These are phyloP conservation scores for Xanthoceras sorbifolium DNA, from an alignment of 345 rosid genomes.

Conservation along the genomic window DNA sequence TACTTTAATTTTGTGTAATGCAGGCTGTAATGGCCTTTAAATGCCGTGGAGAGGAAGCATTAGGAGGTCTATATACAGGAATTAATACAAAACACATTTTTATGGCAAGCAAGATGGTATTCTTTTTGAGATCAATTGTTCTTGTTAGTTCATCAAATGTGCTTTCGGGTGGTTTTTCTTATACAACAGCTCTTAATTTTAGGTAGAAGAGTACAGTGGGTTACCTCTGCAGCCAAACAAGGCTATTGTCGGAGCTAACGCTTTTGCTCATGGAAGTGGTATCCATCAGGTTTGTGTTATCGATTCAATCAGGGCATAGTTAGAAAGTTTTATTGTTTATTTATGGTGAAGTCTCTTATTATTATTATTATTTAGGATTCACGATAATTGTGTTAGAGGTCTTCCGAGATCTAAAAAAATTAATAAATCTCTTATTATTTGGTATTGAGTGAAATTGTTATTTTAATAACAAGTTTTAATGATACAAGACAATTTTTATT, in stretches of 20 bases:
- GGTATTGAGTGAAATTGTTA: no score
- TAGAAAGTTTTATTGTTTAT: no score
- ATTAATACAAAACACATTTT: constrained; percentile 72
- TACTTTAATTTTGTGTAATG: neutral
- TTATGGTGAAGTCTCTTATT: no score
- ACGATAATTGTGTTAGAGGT: no score
- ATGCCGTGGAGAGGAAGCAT: constrained; percentile 74
- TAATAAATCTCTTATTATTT: no score
- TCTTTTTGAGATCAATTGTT: neutral
- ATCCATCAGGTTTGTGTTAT: constrained; percentile 83
- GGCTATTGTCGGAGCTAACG: constrained; percentile 95
- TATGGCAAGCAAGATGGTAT: constrained; percentile 96
- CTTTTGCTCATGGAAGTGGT: constrained; percentile 97
- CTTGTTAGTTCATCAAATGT: neutral
- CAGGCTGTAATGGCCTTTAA: constrained; percentile 92
- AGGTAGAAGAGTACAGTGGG: constrained; percentile 94
- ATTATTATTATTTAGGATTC: no score
- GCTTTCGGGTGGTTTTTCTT: neutral
- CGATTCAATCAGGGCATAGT: no score
- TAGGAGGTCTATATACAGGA: constrained; percentile 83
- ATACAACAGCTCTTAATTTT: constrained; percentile 4
- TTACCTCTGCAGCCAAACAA: constrained; percentile 89
- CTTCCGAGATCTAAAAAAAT: no score
- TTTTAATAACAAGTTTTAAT: no score
- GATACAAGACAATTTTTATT: no score